A percentile compares a stretch with the other conserved stretches of the same genome.
Evolutionary conservation across 306 rosid species (phyloP).

Genomic region (Crotalaria pallida): DNA sequence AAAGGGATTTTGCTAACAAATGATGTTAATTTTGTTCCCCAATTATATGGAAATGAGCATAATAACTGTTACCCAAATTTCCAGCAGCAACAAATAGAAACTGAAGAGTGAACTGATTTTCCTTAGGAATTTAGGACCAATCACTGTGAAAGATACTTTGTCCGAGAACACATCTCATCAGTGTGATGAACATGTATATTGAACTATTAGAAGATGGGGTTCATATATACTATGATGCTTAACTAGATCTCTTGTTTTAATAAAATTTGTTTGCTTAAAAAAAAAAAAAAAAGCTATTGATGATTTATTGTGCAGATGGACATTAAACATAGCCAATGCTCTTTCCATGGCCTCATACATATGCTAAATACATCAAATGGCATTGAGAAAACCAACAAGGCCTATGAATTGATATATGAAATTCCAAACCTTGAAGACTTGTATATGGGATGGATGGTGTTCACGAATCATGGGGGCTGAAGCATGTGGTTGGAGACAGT

Average conservation of each 20-base stretch:
- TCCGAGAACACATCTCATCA: neutral
- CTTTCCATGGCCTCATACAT: neutral
- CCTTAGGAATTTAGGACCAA: too few relatives aligned
- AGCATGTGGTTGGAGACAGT: slow-evolving; percentile 34
- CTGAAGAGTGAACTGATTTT: neutral
- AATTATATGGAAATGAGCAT: neutral
- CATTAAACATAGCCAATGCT: neutral
- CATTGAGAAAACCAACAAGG: neutral
- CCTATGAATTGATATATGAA: slow-evolving; percentile 11
- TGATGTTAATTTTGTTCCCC: too few relatives aligned
- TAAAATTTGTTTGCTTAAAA: too few relatives aligned
- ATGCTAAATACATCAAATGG: neutral
- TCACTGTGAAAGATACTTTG: too few relatives aligned
- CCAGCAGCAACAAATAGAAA: neutral
- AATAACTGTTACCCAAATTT: neutral
- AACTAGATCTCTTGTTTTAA: too few relatives aligned
- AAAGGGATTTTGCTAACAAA: too few relatives aligned
- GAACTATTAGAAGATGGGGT: too few relatives aligned
- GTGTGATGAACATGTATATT: neutral
- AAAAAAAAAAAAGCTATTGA: too few relatives aligned
- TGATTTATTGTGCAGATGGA: neutral
- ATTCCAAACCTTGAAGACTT: neutral
- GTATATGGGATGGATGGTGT: neutral
- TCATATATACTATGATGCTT: too few relatives aligned
- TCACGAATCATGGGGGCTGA: slow-evolving; percentile 22